Conservation (phyloP, 1,284 basidiomycete genomes). For the Boletus subluridellus region DNA sequence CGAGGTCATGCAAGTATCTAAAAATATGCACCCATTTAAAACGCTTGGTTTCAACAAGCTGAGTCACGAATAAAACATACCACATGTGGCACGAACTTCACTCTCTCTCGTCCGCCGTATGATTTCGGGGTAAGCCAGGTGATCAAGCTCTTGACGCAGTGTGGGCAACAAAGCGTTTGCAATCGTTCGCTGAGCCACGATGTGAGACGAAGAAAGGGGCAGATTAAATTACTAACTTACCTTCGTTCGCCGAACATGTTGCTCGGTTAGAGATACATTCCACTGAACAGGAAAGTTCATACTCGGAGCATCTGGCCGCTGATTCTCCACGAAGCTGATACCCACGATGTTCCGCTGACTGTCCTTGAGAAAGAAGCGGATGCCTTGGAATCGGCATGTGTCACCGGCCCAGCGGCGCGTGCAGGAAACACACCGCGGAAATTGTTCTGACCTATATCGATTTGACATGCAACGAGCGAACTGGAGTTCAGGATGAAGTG, state of each 20-base stretch:
- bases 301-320: conserved; percentile 51
- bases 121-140: conserved; percentile 58
- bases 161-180: conserved; percentile 67
- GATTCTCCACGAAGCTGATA: conserved; percentile 64
- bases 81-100: conserved; percentile 79
- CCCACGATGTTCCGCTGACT: conserved; percentile 54
- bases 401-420: conserved; percentile 80
- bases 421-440: conserved; percentile 75
- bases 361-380: conserved; percentile 69
- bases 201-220: conserved; percentile 6
- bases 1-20: conserved; percentile 90
- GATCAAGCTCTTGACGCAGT: conserved; percentile 65
- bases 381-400: conserved; percentile 75
- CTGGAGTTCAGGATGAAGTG: conserved; percentile 59
- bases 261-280: conserved; percentile 53
- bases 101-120: conserved; percentile 72
- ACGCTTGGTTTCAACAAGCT: conserved; percentile 3
- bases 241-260: conserved; percentile 58
- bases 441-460: conserved; percentile 62
- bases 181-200: conserved; percentile 52
- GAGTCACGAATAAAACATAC: conserved; percentile 43
- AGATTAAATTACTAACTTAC: conserved; percentile 35
- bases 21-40: conserved; percentile 4
- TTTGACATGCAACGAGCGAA: conserved; percentile 77
- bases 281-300: conserved; percentile 66